A percentile compares a stretch with the other conserved stretches of the same genome.
Evolutionary conservation across 148 eudicot species (phyloP).

Genomic region (Rhododendron ferrugineum): DNA sequence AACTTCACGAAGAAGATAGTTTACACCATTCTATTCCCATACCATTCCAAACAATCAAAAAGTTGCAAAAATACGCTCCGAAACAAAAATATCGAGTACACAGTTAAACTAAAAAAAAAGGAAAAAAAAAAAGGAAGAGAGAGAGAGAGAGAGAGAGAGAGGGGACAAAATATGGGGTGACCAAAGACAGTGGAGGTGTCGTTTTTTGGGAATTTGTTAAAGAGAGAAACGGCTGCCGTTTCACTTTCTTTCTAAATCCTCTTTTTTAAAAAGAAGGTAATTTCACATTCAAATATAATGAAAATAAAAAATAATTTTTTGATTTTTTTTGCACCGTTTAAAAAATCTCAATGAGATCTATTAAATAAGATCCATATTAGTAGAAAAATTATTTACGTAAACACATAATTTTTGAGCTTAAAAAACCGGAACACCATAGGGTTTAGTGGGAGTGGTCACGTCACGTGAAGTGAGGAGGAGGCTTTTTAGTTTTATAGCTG

Average conservation of each 20-base stretch:
- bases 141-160: neutral
- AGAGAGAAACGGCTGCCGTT: neutral
- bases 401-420: no score
- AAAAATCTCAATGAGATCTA: no score
- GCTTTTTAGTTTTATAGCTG: neutral
- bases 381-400: no score
- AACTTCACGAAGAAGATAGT: slow-evolving; percentile 4
- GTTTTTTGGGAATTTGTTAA: neutral
- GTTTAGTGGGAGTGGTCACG: neutral
- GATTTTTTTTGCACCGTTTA: no score
- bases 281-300: no score
- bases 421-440: no score
- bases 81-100: no score
- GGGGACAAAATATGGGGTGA: neutral
- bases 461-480: neutral
- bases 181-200: neutral
- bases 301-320: no score
- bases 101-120: neutral
- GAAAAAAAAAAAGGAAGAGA: neutral
- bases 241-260: no score
- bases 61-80: neutral
- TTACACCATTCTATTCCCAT: neutral
- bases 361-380: no score
- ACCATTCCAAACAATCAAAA: neutral
- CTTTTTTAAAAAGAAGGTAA: no score